Evolutionary conservation across 2,329 filamentous ascomycete species (phyloP), one percentile per base, ranked within the genome.

Genomic region (Colletotrichum agaves): DNA sequence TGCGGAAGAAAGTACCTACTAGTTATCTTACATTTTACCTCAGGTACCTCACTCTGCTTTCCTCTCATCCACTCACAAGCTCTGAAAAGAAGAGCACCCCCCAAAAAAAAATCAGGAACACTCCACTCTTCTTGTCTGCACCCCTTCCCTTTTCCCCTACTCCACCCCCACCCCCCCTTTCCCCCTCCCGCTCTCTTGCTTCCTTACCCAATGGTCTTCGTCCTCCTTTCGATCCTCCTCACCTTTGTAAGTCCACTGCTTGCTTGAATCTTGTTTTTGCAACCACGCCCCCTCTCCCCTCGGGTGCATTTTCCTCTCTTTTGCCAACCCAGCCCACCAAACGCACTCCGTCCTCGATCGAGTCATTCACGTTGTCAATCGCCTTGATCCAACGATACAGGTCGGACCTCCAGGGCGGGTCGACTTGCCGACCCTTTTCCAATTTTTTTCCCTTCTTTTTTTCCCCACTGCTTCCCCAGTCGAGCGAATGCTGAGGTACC

Each of bases 351-450:
- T 64, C 46, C 41, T 59, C 55, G 53, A 68, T 68, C 65, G 65
- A 68, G 65, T 68, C 65, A 68, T 68, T 68, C 53, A 60, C 37
- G 27, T 60, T 43, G 47, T 49, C 55, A 53, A 55, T 64, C 61
- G 53, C 44, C 61, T 50, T 35, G 53, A 41, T 43, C 53, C 65
- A 60, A 68, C 65, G 62, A 50, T 37, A 33, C 61, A 35, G 47
- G 33, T 55, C 21, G 23, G 17, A 50, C 39, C 53, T 63, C 4
- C n/a, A 59, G 47, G 64, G 64, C 64, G 64, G 64, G 64, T 67
- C 65, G 19, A 64, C 37, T 61, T 68, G 55, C 56, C 67, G 63
- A 52, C 59, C n/a, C n/a, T n/a, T n/a, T n/a, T n/a, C n/a, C n/a
- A n/a, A 27, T 58, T 35, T 63, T 55, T 57, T 52, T 31, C 27